phyloP scores from a whole-genome alignment of 345 rosid genomes.

The Eucalyptus erythrocorys region DNA sequence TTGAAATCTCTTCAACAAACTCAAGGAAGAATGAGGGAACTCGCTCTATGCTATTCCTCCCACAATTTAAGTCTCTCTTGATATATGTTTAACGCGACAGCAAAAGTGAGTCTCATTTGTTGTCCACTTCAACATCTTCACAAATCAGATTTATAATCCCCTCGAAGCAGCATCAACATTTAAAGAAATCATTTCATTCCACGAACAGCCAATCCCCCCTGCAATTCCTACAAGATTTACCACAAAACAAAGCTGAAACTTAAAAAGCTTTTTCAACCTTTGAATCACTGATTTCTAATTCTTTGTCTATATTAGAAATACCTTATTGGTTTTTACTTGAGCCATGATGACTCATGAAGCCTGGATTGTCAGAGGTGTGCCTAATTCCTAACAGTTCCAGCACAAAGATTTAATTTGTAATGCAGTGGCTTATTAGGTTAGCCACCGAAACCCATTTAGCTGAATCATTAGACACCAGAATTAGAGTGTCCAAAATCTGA shows the following conservation, averaged over 20 bases:
- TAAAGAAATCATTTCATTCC: not conserved
- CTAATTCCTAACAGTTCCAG: not conserved
- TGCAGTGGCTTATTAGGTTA: not conserved
- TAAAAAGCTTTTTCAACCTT: not conserved
- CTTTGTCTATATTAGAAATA: not conserved
- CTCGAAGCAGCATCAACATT: not conserved
- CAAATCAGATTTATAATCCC: not conserved
- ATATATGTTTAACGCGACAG: not conserved
- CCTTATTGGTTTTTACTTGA: not conserved
- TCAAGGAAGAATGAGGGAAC: not conserved
- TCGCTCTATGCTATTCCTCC: not conserved
- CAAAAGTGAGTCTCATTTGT: not conserved
- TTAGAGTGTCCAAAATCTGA: not conserved
- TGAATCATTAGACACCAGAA: not conserved
- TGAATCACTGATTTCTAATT: not conserved
- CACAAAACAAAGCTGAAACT: not conserved
- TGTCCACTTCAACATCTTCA: not conserved
- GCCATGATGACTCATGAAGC: not conserved
- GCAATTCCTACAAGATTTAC: not conserved
- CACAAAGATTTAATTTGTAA: not conserved
- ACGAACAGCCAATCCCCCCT: not conserved
- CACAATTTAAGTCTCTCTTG: not conserved
- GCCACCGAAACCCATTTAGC: not conserved
- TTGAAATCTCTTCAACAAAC: not conserved
- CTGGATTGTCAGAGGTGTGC: fast-evolving